These are phyloP conservation scores for Rutstroemia sp. DNA, from an alignment of 2,329 filamentous ascomycete genomes.

Conservation along the genomic window DNA sequence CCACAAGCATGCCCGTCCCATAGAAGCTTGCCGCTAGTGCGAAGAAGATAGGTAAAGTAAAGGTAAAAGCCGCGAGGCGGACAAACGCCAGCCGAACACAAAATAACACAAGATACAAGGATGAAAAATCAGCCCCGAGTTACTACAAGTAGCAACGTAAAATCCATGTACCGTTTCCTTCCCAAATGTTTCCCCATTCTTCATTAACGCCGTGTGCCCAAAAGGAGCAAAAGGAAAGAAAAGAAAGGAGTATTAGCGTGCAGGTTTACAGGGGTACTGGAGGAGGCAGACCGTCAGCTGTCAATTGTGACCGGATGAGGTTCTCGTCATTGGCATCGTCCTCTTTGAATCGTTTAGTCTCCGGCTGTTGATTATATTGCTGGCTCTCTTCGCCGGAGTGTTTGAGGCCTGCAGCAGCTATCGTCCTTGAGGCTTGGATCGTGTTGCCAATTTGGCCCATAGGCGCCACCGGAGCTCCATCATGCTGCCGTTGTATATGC, in stretches of 20 bases:
- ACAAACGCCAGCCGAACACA: neutral
- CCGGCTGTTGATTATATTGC: conserved; percentile 16
- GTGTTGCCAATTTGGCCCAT: conserved; percentile 30
- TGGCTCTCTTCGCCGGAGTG: conserved; percentile 19
- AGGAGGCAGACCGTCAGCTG: conserved; percentile 27
- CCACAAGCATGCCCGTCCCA: no score
- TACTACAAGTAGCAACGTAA: neutral
- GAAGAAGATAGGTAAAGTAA: no score
- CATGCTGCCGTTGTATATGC: conserved; percentile 18
- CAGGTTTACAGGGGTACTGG: conserved; percentile 17
- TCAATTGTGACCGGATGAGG: conserved; percentile 44
- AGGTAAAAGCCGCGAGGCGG: no score
- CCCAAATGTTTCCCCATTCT: neutral
- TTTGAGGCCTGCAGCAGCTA: conserved; percentile 30
- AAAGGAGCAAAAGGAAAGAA: neutral
- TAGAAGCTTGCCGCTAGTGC: no score
- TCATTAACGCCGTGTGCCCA: conserved; percentile 3
- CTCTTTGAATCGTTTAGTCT: conserved; percentile 32
- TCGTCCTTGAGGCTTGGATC: conserved; percentile 30
- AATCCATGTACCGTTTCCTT: neutral
- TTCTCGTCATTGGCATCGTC: conserved; percentile 43
- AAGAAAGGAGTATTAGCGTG: neutral
- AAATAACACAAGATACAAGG: neutral
- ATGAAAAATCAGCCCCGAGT: neutral
- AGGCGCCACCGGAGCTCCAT: conserved; percentile 24